Base-by-base conservation (phyloP, 345 rosid genomes). In the Lumnitzera racemosa region DNA sequence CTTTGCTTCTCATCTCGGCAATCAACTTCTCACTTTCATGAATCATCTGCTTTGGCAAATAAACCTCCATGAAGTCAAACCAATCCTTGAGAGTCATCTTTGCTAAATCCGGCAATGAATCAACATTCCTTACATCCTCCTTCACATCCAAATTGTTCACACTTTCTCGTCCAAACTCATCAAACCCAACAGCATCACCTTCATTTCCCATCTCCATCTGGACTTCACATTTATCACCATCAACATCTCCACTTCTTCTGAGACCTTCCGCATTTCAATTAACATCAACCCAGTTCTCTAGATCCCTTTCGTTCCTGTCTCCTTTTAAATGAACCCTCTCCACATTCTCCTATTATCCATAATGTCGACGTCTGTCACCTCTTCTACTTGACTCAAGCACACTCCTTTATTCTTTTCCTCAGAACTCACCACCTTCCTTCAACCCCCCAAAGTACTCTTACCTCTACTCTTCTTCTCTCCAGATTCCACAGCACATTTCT, bases 1-100 rank as follows among this genome's bases (percentile, higher is more conserved):
- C 69, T 67, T 74, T 87, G 41, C 1, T 68, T 71, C 66, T 77
- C 89, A 90, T 84, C 46, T 61, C 79, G 48, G 76, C 77, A 41
- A 87, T 80, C 72, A 81, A 63, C 81, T 77, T 75, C 74, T 87
- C 95, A 0, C 91, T 81, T 17, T 70, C 82, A 27, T 80, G 79
- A 3, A 61, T 46, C 46, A 76, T 81, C 76, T 81, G 85, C 70
- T 79, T 73, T 1, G 70, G 82, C 65, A 82, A 54, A 51, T 82
- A 46, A 53, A 56, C 74, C 67, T 80, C 85, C 82, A 86, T 51
- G 61, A 49, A 77, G 57, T 78, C 77, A 62, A 88, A 84, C 97
- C 90, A 94, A 29, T 90, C 77, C 62, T 74, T 73, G 31, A 86
- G 27, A 15, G 81, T 77, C 81, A 86, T 80, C 66, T 70, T 80